phyloP scores from a whole-genome alignment of 1,284 basidiomycete genomes.

The Puccinia coronata region DNA sequence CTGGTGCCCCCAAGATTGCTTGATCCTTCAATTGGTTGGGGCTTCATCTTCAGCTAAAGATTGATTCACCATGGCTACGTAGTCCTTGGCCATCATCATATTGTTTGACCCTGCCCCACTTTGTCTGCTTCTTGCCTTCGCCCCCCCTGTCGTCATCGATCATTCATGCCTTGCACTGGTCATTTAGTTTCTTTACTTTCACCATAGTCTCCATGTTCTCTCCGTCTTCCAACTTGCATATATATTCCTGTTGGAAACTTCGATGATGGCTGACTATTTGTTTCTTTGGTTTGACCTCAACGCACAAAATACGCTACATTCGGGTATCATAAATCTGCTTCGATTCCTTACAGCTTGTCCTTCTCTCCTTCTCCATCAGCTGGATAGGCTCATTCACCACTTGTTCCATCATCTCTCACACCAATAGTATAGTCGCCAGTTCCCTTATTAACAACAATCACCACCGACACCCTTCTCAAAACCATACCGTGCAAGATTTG shows the following conservation, averaged over 20 bases:
- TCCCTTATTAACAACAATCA: background rate
- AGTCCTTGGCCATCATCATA: background rate
- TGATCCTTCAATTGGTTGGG: slow-evolving; percentile 12
- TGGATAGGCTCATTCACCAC: slow-evolving; percentile 44
- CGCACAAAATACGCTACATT: background rate
- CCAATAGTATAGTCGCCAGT: slow-evolving; percentile 31
- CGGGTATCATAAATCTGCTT: background rate
- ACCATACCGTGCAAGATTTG: background rate
- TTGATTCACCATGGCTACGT: background rate
- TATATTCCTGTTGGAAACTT: background rate
- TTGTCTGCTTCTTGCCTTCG: background rate
- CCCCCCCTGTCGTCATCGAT: background rate
- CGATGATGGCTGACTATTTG: slow-evolving; percentile 1
- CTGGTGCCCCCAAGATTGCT: background rate
- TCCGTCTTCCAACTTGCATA: slow-evolving; percentile 3
- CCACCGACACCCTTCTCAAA: background rate
- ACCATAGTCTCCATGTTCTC: slow-evolving; percentile 7
- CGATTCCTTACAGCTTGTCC: slow-evolving; percentile 22
- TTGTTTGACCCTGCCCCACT: background rate
- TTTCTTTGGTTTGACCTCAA: slow-evolving; percentile 5
- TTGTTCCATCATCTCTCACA: slow-evolving; percentile 43
- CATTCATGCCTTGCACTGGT: background rate
- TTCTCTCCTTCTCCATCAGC: slow-evolving; percentile 42
- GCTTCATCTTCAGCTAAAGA: slow-evolving; percentile 5
- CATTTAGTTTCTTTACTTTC: background rate